phyloP scores from a whole-genome alignment of 805 yeast species.

The Candida hungchunana region DNA sequence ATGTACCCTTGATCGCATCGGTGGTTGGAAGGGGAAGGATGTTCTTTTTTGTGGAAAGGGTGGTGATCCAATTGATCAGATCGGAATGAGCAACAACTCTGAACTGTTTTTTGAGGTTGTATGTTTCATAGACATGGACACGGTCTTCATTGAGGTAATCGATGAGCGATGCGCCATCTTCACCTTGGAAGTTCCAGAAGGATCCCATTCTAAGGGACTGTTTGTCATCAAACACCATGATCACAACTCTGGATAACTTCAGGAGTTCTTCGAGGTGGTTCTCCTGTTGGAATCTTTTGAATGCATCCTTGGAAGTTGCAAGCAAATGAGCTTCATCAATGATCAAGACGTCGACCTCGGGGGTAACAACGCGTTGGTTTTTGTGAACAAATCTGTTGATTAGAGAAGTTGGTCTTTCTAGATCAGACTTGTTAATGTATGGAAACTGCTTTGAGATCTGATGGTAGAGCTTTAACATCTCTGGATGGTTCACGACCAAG shows the following conservation, averaged over 20 bases:
- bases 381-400: slow-evolving; percentile 30
- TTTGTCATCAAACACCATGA: slow-evolving; percentile 42
- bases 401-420: slow-evolving; percentile 44
- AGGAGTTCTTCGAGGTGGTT: slow-evolving; percentile 40
- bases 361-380: background rate
- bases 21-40: slow-evolving; percentile 33
- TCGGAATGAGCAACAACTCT: slow-evolving; percentile 38
- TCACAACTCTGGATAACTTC: slow-evolving; percentile 34
- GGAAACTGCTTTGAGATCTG: slow-evolving; percentile 34
- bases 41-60: slow-evolving; percentile 31
- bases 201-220: slow-evolving; percentile 45
- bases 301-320: slow-evolving; percentile 41
- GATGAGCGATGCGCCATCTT: slow-evolving; percentile 34
- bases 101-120: slow-evolving; percentile 36
- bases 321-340: slow-evolving; percentile 45
- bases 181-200: slow-evolving; percentile 33
- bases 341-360: slow-evolving; percentile 33
- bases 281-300: slow-evolving; percentile 39
- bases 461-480: slow-evolving; percentile 41
- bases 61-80: slow-evolving; percentile 37
- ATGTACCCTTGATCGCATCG: slow-evolving; percentile 12
- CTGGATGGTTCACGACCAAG: slow-evolving; percentile 44
- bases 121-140: slow-evolving; percentile 14
- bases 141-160: slow-evolving; percentile 6
- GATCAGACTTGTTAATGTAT: slow-evolving; percentile 33